Evolutionary conservation across 148 eudicot species (phyloP).

Genomic region (Persicaria tinctoria): DNA sequence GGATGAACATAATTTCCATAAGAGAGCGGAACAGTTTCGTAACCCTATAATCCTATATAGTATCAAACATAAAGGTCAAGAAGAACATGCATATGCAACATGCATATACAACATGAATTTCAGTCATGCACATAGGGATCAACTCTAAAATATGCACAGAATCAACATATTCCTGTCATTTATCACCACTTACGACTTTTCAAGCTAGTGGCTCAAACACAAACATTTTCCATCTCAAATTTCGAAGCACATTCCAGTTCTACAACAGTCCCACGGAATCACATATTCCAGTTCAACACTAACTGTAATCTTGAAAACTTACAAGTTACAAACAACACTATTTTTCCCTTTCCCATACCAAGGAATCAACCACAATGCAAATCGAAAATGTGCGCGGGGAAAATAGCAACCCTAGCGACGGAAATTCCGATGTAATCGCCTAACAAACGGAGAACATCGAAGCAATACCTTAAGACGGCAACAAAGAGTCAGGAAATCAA

Average conservation of each 20-base stretch:
- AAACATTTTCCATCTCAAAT: too few species aligned
- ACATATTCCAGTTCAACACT: too few species aligned
- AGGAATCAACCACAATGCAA: neutral
- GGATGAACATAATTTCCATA: neutral
- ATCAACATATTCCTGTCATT: too few species aligned
- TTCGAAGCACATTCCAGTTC: neutral
- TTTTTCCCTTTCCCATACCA: neutral
- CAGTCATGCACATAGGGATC: neutral
- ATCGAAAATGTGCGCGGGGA: neutral
- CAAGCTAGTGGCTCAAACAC: too few species aligned
- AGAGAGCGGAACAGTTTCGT: neutral
- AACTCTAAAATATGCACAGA: neutral
- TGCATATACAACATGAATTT: neutral
- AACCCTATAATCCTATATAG: neutral
- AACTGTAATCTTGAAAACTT: too few species aligned
- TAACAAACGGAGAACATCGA: neutral
- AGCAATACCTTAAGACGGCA: constrained; percentile 59
- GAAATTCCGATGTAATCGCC: neutral
- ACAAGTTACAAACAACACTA: neutral
- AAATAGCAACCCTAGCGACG: neutral
- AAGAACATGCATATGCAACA: neutral
- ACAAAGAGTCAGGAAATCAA: constrained; percentile 88
- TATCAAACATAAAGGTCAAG: neutral
- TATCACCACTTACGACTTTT: too few species aligned
- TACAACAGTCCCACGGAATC: neutral